phyloP scores from a whole-genome alignment of 1,284 basidiomycete species.

The Bondarzewia mesenterica region DNA sequence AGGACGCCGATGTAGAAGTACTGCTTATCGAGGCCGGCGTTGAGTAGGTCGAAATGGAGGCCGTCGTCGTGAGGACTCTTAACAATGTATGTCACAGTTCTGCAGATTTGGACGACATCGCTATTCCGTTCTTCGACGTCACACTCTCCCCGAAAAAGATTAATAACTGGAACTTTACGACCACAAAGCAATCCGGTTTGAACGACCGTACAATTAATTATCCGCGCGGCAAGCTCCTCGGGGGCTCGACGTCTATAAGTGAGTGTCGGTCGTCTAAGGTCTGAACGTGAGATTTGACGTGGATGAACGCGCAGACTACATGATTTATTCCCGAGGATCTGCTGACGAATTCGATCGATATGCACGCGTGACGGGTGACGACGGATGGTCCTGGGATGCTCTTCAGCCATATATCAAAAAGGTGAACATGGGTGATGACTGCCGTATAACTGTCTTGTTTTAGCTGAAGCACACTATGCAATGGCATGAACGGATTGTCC shows the following conservation, averaged over 20 bases:
- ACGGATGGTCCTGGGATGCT: constrained; percentile 23
- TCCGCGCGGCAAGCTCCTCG: constrained; percentile 28
- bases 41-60: constrained; percentile 2
- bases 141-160: background rate
- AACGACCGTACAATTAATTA: constrained; percentile 20
- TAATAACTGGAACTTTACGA: constrained; percentile 24
- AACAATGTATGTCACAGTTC: background rate
- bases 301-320: constrained; percentile 21
- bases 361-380: constrained; percentile 20
- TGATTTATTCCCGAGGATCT: constrained; percentile 23
- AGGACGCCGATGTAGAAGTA: background rate
- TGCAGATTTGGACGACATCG: background rate
- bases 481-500: constrained; percentile 16
- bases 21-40: constrained; percentile 4
- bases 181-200: constrained; percentile 22
- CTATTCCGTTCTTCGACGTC: background rate
- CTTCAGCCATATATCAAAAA: constrained; percentile 17
- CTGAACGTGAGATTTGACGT: constrained; percentile 40
- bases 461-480: background rate
- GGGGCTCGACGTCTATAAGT: constrained; percentile 28
- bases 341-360: constrained; percentile 21
- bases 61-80: constrained; percentile 20
- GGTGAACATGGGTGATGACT: constrained; percentile 13
- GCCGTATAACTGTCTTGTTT: background rate
- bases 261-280: constrained; percentile 26